Evolutionary conservation across 2,329 filamentous ascomycete genomes (phyloP).

Genomic region (Fusarium kyushuense): DNA sequence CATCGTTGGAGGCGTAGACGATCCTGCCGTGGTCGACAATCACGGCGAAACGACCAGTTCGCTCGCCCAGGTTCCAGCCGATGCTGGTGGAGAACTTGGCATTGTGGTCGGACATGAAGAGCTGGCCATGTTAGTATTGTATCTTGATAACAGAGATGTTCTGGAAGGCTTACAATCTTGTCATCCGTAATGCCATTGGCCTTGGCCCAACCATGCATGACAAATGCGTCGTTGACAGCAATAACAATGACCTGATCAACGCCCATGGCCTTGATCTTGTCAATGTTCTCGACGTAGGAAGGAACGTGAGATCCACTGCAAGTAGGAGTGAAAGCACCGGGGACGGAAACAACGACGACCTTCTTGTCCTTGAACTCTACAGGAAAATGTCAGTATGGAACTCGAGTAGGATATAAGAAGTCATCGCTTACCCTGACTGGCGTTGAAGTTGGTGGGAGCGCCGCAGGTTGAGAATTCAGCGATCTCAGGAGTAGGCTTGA

Average conservation of each 20-base stretch:
- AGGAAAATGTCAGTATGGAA: conserved; percentile 12
- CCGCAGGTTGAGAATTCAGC: conserved; percentile 80
- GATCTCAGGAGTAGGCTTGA: conserved; percentile 78
- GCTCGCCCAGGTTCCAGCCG: conserved; percentile 80
- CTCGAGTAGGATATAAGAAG: background rate
- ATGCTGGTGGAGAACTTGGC: conserved; percentile 81
- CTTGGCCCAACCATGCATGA: conserved; percentile 93
- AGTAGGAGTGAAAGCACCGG: conserved; percentile 86
- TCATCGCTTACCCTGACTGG: conserved; percentile 72
- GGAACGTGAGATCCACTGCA: conserved; percentile 86
- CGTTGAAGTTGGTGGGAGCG: conserved; percentile 80
- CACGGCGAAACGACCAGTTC: conserved; percentile 83
- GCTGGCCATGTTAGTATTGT: conserved; percentile 53
- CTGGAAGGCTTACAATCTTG: conserved; percentile 60
- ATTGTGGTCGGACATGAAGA: conserved; percentile 80
- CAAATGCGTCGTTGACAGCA: conserved; percentile 85
- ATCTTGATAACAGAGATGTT: background rate
- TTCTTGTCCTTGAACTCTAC: conserved; percentile 70
- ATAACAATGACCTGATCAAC: conserved; percentile 86
- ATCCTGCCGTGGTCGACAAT: conserved; percentile 87
- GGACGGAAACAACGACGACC: conserved; percentile 67
- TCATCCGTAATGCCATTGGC: conserved; percentile 83
- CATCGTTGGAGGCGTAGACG: conserved; percentile 79
- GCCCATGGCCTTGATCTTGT: conserved; percentile 80
- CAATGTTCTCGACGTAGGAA: conserved; percentile 79